Evolutionary conservation across 352 stramenopile species (phyloP), one percentile per base, ranked within the genome.

Genomic region (Discostella stelligera): DNA sequence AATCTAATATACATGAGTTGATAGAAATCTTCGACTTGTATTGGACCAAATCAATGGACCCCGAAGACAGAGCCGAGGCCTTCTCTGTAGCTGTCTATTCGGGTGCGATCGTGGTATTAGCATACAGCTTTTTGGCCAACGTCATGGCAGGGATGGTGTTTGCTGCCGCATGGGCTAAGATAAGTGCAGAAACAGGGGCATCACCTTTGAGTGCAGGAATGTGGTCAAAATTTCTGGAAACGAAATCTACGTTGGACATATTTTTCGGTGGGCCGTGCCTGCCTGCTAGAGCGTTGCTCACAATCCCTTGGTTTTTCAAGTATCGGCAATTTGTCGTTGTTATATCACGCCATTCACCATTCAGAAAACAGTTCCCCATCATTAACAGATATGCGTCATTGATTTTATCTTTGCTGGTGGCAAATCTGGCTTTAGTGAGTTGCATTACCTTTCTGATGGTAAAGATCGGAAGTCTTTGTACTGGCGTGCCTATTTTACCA

Each of bases 101-200:
- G 8, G 77, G 77, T 2, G 77, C 77, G 41, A 78, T 79, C 0
- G 39, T 77, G 53, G 61, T 81, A 30, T 37, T 84, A 50, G 49
- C 71, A 3, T 84, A 84, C 30, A 84, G 71, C 39, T 81, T 77
- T 46, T 49, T 84, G 48, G 67, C 71, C n/a, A 84, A 84, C 71
- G 13, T 79, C 0, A 84, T 82, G 71, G 41, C 49, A 27, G 77
- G 66, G 21, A 70, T 84, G 49, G 62, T 82, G 5, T 75, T 78
- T 66, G 61, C 71, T 23, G 66, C 66, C n/a, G 71, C 77, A 32
- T 84, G 77, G 77, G 58, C 56, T 10, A 84, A 71, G 58, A 55
- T 76, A 54, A 49, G 61, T 20, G 32, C 66, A 39, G 59, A 32
- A 70, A 66, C 39, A 14, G 71, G 72, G 16, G 7, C 27, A 52